A percentile compares a stretch with the other conserved stretches of the same genome.
Conservation (phyloP, 192 early-diverging fungal genomes). For the Bifiguratus adelaidae region DNA sequence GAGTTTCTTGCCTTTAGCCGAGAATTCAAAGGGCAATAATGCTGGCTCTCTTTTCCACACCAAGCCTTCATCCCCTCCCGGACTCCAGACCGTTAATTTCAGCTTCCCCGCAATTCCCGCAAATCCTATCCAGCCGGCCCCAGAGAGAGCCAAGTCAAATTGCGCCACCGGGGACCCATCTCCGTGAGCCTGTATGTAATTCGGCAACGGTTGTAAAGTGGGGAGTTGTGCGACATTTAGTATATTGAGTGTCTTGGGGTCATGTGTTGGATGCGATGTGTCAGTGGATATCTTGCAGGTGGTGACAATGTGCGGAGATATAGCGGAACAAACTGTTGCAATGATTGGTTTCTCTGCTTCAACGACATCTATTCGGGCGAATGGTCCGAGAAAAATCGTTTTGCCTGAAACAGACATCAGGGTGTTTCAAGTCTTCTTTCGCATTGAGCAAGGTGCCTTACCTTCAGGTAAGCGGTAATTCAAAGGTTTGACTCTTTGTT, state of each 20-base stretch:
- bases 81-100: conserved; percentile 36
- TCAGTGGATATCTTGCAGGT: conserved; percentile 12
- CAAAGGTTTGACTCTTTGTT: conserved; percentile 32
- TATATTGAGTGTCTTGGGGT: conserved; percentile 4
- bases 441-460: background rate
- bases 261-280: background rate
- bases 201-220: conserved; percentile 21
- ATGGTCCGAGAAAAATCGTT: conserved; percentile 43
- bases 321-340: conserved; percentile 38
- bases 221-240: conserved; percentile 17
- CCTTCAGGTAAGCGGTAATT: conserved; percentile 41
- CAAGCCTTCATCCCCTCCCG: conserved; percentile 25
- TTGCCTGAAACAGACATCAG: conserved; percentile 7
- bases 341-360: conserved; percentile 28
- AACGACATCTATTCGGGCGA: conserved; percentile 47
- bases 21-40: conserved; percentile 53
- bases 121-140: conserved; percentile 55
- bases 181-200: conserved; percentile 27
- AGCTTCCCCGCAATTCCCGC: conserved; percentile 36
- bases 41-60: conserved; percentile 35
- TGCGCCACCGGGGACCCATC: conserved; percentile 28
- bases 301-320: conserved; percentile 46
- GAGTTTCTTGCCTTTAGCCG: too few species aligned
- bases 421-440: background rate
- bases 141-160: conserved; percentile 45